Percentiles rank a stretch among this genome's conserved stretches.
Conservation (phyloP, 306 rosid species). For the Fragaria ananassa region DNA sequence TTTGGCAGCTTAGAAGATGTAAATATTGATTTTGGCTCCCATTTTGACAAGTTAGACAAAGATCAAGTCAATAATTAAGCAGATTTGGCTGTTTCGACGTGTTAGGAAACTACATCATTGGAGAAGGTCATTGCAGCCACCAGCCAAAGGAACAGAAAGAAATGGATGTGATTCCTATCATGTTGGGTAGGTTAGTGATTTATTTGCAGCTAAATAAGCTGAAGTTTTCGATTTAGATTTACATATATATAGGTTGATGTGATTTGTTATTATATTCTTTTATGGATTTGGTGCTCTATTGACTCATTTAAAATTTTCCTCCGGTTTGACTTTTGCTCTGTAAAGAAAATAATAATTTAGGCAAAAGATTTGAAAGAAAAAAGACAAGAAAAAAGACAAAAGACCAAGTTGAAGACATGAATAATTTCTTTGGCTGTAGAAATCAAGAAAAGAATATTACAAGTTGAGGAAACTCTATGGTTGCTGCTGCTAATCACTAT, state of each 20-base stretch:
- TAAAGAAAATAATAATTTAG: not conserved
- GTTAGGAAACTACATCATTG: not conserved
- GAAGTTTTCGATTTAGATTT: not conserved
- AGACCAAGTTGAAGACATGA: constrained; percentile 8
- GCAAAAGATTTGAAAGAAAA: not conserved
- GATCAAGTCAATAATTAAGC: constrained; percentile 3
- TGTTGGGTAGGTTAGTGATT: not conserved
- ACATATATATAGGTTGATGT: not conserved
- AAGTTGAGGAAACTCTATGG: not conserved
- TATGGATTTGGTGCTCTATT: not conserved
- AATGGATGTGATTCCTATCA: not conserved
- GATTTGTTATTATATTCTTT: not conserved
- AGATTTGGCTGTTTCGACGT: not conserved
- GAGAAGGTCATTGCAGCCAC: not conserved
- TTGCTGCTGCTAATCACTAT: not conserved
- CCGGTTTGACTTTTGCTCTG: constrained; percentile 18
- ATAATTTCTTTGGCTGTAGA: not conserved
- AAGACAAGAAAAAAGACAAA: not conserved
- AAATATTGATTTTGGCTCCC: constrained; percentile 14
- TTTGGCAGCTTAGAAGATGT: constrained; percentile 42
- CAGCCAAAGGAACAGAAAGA: not conserved
- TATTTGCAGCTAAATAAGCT: not conserved
- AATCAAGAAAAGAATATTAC: not conserved
- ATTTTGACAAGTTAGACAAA: constrained; percentile 1
- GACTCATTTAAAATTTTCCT: constrained; percentile 7